Evolutionary conservation across 768 basidiomycete genomes (phyloP).

Genomic region (Chiua virens): DNA sequence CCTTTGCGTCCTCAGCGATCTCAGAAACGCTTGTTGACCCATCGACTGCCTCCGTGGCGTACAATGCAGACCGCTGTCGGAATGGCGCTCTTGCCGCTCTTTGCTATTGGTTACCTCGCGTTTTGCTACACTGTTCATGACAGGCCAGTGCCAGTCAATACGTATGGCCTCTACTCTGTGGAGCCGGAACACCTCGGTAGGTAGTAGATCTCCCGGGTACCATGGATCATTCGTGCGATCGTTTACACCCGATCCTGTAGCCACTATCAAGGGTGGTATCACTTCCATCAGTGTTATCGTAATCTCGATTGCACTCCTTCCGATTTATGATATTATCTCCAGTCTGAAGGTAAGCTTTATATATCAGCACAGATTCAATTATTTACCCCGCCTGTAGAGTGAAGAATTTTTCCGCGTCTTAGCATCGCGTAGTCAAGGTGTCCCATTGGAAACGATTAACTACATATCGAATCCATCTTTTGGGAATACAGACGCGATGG

Average conservation of each 20-base stretch:
- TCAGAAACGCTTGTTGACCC: not conserved
- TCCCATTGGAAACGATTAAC: constrained; percentile 25
- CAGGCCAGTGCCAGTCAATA: constrained; percentile 24
- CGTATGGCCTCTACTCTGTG: constrained; percentile 19
- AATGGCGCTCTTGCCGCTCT: constrained; percentile 24
- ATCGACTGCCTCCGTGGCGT: constrained; percentile 7
- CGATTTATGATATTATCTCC: constrained; percentile 18
- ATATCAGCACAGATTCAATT: not conserved
- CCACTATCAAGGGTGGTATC: constrained; percentile 27
- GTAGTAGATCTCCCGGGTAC: not conserved
- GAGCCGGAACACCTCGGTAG: constrained; percentile 21
- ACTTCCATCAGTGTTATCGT: constrained; percentile 29
- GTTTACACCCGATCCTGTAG: constrained; percentile 6
- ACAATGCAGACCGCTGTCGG: constrained; percentile 3
- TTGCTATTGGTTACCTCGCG: constrained; percentile 27
- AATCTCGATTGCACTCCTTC: constrained; percentile 28
- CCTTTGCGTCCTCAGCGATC: constrained; percentile 5
- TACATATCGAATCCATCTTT: constrained; percentile 24
- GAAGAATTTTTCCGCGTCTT: constrained; percentile 31
- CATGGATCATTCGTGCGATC: not conserved
- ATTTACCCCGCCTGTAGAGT: constrained; percentile 8
- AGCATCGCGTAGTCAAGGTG: constrained; percentile 11
- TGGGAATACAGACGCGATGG: constrained; percentile 12
- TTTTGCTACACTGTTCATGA: constrained; percentile 30
- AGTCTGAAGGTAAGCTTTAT: constrained; percentile 13